A percentile compares a stretch with the other conserved stretches of the same genome.
Evolutionary conservation across 441 rosid genomes (phyloP).

Genomic region (Erysimum pusillum): DNA sequence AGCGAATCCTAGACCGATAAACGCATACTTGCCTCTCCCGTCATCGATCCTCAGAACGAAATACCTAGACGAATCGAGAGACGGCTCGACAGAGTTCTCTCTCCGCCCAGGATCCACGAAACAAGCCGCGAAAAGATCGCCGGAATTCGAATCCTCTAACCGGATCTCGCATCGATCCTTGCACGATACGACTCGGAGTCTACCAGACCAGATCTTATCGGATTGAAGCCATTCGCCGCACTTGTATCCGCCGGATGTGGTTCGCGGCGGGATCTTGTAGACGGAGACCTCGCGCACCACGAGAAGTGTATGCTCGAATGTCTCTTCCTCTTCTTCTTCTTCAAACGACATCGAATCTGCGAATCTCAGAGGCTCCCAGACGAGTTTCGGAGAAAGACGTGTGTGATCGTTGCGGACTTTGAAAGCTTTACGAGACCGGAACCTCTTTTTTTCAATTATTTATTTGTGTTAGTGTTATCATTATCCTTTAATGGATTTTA

Average conservation of each 20-base stretch:
- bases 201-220: constrained; percentile 98
- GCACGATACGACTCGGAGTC: constrained; percentile 95
- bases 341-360: constrained; percentile 67
- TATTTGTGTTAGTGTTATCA: background rate
- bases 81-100: constrained; percentile 90
- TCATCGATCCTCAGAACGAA: constrained; percentile 96
- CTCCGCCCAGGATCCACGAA: constrained; percentile 87
- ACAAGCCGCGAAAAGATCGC: constrained; percentile 94
- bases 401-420: constrained; percentile 46
- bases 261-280: constrained; percentile 94
- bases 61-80: constrained; percentile 92
- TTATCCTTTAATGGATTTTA: constrained; percentile 3
- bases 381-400: constrained; percentile 36
- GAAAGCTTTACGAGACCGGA: constrained; percentile 22
- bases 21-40: constrained; percentile 92
- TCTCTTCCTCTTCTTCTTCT: constrained; percentile 85
- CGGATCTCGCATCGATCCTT: constrained; percentile 99
- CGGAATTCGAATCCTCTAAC: constrained; percentile 90
- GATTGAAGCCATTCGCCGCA: constrained; percentile 99
- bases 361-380: constrained; percentile 13
- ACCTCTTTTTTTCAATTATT: background rate
- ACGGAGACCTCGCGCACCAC: constrained; percentile 93
- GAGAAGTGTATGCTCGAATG: constrained; percentile 92
- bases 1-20: constrained; percentile 85
- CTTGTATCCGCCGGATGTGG: constrained; percentile 96